A percentile compares a stretch with the other conserved stretches of the same genome.
phyloP scores from a whole-genome alignment of 169 alveolate genomes.

The Prorocentrum cordatum region DNA sequence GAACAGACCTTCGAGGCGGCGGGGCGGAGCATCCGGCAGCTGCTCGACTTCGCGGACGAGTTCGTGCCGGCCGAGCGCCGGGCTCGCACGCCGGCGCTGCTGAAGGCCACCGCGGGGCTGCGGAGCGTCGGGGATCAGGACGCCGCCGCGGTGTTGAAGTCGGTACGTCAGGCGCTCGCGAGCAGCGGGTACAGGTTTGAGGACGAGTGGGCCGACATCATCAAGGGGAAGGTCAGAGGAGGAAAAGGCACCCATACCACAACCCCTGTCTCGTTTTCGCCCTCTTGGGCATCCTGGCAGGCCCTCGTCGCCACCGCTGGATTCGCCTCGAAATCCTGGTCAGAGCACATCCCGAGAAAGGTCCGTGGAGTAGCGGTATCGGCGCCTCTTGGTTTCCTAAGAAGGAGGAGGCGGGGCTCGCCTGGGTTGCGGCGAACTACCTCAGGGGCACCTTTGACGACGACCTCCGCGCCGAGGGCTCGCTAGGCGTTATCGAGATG shows the following conservation, averaged over 20 bases:
- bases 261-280: too few species aligned
- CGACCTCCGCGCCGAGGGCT: not conserved
- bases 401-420: constrained; percentile 49
- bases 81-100: constrained; percentile 15
- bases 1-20: constrained; percentile 1
- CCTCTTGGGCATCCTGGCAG: too few species aligned
- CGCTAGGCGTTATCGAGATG: constrained; percentile 47
- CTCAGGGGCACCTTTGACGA: constrained; percentile 15
- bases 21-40: not conserved
- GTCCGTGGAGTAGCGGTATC: too few species aligned
- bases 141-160: constrained; percentile 23
- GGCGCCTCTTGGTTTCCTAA: too few species aligned
- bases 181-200: not conserved
- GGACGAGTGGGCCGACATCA: constrained; percentile 21
- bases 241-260: too few species aligned
- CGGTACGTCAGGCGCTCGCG: not conserved
- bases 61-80: constrained; percentile 29
- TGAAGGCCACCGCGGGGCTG: constrained; percentile 52
- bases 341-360: too few species aligned
- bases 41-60: constrained; percentile 19
- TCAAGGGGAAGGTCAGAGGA: too few species aligned
- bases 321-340: too few species aligned
- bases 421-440: constrained; percentile 61
- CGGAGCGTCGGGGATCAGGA: constrained; percentile 3
- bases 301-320: too few species aligned